Percentiles rank a stretch among this genome's conserved stretches.
Evolutionary conservation across 257 asterid species (phyloP).

Genomic region (Solanum raphanifolium): DNA sequence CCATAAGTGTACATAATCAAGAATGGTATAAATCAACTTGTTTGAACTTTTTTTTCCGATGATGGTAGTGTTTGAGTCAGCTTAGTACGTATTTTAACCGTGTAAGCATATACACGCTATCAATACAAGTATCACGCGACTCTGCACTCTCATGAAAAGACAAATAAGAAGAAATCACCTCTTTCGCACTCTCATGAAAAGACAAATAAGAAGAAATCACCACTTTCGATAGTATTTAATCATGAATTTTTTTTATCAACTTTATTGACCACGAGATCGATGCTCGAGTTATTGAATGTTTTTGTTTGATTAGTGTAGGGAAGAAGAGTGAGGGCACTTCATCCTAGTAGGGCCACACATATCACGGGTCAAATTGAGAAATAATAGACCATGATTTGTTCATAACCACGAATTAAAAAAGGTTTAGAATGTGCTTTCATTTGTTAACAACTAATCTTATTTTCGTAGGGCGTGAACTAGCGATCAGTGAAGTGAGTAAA

Average conservation of each 20-base stretch:
- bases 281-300: not conserved
- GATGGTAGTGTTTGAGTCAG: not conserved
- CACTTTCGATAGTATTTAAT: not conserved
- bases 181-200: no score
- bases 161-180: not conserved
- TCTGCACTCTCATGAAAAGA: not conserved
- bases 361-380: not conserved
- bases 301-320: not conserved
- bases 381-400: not conserved
- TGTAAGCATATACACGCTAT: not conserved
- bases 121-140: not conserved
- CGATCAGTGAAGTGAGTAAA: not conserved
- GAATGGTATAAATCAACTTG: not conserved
- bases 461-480: not conserved
- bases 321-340: not conserved
- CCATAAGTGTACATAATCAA: not conserved
- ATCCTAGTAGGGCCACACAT: not conserved
- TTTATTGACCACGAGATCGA: not conserved
- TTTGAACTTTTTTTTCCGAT: not conserved
- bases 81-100: no score
- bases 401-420: not conserved
- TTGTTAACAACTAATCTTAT: not conserved
- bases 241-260: not conserved
- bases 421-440: not conserved
- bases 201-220: not conserved